These are phyloP conservation scores for Emergomyces orientalis DNA, from an alignment of 2,329 filamentous ascomycete genomes.

Conservation along the genomic window DNA sequence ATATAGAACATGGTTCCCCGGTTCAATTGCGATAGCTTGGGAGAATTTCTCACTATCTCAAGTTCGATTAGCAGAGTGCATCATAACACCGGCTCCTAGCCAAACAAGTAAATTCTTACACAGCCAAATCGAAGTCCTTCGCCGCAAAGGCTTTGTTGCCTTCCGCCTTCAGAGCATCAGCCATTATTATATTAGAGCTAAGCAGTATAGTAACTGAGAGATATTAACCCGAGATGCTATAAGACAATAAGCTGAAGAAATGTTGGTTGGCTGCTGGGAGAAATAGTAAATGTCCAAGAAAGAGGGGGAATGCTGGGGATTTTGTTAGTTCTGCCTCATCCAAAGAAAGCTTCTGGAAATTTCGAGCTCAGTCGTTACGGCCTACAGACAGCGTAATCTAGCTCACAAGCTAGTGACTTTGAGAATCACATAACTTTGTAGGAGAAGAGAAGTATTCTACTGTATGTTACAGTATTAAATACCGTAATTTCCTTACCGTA, in stretches of 20 bases:
- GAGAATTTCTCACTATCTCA: constrained; percentile 77
- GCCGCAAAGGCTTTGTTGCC: constrained; percentile 98
- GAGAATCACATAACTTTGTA: constrained; percentile 7
- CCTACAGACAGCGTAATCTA: background rate
- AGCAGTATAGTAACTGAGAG: background rate
- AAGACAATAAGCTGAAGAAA: background rate
- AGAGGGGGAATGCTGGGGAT: background rate
- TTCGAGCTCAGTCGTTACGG: constrained; percentile 24
- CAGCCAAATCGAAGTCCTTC: constrained; percentile 91
- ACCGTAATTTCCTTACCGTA: background rate
- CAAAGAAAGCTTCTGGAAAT: constrained; percentile 35
- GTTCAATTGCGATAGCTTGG: constrained; percentile 79
- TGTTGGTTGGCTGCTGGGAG: constrained; percentile 3
- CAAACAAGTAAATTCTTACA: constrained; percentile 54
- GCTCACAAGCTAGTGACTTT: constrained; percentile 7
- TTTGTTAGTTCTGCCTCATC: constrained; percentile 5
- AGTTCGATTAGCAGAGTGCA: constrained; percentile 8
- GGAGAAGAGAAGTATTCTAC: constrained; percentile 3
- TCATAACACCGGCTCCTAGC: background rate
- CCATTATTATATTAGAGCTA: constrained; percentile 41
- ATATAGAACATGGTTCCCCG: constrained; percentile 90
- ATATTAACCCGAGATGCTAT: constrained; percentile 1
- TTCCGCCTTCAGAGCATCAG: constrained; percentile 83
- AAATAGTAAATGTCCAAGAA: background rate
- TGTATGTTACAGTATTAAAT: background rate